Evolutionary conservation across 78 protist genomes (phyloP).

Genomic region (Fonticula alba): DNA sequence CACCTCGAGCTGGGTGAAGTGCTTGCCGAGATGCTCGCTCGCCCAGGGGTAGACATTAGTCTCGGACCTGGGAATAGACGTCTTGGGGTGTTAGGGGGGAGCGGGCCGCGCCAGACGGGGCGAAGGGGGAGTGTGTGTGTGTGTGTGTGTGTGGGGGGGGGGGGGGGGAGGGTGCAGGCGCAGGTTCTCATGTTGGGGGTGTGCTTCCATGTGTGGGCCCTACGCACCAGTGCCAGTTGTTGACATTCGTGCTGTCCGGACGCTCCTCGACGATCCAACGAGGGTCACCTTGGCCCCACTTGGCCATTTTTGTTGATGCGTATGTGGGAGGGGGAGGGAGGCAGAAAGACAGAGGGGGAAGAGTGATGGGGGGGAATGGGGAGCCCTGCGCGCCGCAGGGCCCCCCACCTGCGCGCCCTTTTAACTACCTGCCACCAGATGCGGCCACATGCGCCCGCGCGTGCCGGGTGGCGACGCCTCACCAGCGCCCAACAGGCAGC

Average conservation of each 20-base stretch:
- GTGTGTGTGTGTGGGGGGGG: neutral
- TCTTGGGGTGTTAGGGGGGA: neutral
- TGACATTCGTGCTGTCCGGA: slow-evolving; percentile 1
- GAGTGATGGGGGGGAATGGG: no score
- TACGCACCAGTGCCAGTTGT: slow-evolving; percentile 24
- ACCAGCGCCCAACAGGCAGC: no score
- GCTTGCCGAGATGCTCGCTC: neutral
- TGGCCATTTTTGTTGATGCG: slow-evolving; percentile 19
- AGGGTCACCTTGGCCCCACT: slow-evolving; percentile 25
- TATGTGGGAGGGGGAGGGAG: no score
- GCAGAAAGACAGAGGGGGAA: no score
- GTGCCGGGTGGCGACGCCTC: no score
- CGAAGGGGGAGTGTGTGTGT: neutral
- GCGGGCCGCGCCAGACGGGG: neutral
- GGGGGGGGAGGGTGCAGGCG: neutral
- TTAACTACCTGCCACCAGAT: no score
- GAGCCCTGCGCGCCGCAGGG: no score
- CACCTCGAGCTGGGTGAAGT: neutral
- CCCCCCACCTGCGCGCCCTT: no score
- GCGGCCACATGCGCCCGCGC: no score
- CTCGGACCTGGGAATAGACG: neutral
- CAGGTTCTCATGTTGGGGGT: neutral
- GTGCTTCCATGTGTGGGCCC: neutral
- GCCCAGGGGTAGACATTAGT: neutral
- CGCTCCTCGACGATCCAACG: slow-evolving; percentile 29